Base-by-base conservation (phyloP, 352 stramenopile species). In the Globisporangium splendens region DNA sequence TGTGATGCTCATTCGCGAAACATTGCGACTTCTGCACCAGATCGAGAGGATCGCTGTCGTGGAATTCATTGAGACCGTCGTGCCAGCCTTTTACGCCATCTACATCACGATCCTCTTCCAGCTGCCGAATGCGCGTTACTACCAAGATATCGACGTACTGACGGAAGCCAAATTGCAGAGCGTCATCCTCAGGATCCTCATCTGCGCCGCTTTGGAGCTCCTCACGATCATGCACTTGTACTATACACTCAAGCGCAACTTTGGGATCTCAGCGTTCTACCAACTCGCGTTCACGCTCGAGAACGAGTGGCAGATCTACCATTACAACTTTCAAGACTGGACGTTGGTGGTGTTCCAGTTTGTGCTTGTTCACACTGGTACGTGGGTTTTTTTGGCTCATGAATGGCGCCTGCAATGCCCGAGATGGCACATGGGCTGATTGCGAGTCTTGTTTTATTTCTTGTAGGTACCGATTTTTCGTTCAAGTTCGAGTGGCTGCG, bases 401-500 rank as follows among this genome's bases (percentile, higher is more conserved):
- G 28, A 11, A 35, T 35, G 28, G 28, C 28, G 5, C 5, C 7
- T 35, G 28, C 28, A 35, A 10, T 35, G 28, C 28, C 3, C 10
- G 7, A 11, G 28, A 35, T 35, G 28, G 5, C 28, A 35, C 1
- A 35, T 11, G 1, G 28, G 28, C 7, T 35, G 28, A 8, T 8
- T 35, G 28, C 7, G 28, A 11, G 28, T 11, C 28, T 35, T 8
- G 5, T 35, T 35, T 35, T 35, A 11, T 10, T 10, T 8, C 28
- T 35, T 35, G 28, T 35, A 35, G 28, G 28, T 10, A 35, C 28
- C 68, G 62, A 15, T 66, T 35, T 35, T 8, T 35, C 28, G 28
- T 35, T 35, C 7, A 6, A 35, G 28, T 35, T 35, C 10, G 28
- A 6, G 28, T 35, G 28, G 28, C 28, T 35, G 8, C 5, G 28